Base-by-base conservation (phyloP, 1,284 basidiomycete species). In the Xanthoconium separans region DNA sequence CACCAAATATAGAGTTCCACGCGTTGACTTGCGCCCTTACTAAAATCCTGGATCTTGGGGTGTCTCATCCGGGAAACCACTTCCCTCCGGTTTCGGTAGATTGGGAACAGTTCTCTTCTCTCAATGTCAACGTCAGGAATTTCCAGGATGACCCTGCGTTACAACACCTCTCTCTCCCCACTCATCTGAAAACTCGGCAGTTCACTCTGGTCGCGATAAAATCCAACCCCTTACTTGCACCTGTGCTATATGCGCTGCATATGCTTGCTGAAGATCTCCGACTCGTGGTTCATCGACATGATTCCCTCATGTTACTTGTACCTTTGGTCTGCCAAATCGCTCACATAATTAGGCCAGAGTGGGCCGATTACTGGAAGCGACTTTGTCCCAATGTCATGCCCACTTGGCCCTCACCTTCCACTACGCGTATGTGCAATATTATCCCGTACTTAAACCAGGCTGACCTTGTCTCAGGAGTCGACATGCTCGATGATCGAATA, bases 291-390 rank as follows among this genome's bases (percentile, higher is more conserved):
- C 73, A 78, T 53, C 74, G 78, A 11, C 80, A 84, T 50, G 66
- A 76, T 24, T 77, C 80, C 2, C 70, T 94, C n/a, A 56, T 77
- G n/a, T 73, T 73, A 27, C 71, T 95, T 9, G 85, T 79, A 0
- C 79, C 81, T 1, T 60, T 93, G 11, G 77, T 95, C 8, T 82
- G 85, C 54, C 75, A 77, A 2, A 70, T 95, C n/a, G 88, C 89
- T 3, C 64, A 77, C 9, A 70, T 83, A 13, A 80, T 90, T 6
- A 79, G 87, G 27, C 80, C 81, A 0, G 90, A 92, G 63, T 97
- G 93, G 91, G 80, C 83, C 2, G 93, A 96, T 68, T 94, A 93
- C 65, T 93, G 91, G 89, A 85, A 85, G 59, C 79, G 91, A 8
- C 72, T 92, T 29, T 82, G 84, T 62, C 90, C 91, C 1, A 76